Evolutionary conservation across 2,329 filamentous ascomycete species (phyloP), one percentile per base, ranked within the genome.

Genomic region (Claviceps sp.): DNA sequence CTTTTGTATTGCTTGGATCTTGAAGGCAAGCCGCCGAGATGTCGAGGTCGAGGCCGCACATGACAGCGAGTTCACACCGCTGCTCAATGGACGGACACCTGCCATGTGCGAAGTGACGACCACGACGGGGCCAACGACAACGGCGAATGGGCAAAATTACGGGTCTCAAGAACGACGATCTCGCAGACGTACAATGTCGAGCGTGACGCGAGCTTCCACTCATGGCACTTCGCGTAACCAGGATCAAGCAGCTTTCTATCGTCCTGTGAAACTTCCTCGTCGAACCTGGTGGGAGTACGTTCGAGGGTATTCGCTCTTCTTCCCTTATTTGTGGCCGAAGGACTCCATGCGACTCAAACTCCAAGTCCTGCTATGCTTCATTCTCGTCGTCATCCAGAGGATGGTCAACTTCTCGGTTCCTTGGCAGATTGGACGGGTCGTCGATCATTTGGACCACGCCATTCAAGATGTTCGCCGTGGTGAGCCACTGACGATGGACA

Each of bases 201-300:
- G 66, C 45, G 70, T 72, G 51, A 67, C 69, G 43, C 67, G 62
- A 53, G 50, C 60, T 4, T 52, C 57, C 58, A 68, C 52, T 59
- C 65, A 46, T 54, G 52, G 54, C 38, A 57, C 50, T 54, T 54
- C 59, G n/a, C 61, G 60, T 40, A 72, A 72, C 55, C 84, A 88
- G 53, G 78, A 81, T 50, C 79, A 81, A 24, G 82, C 85, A 9
- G 88, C 86, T 5, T 97, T 95, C 74, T 94, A 94, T 66, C 85
- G 91, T 59, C 90, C 90, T 2, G 85, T 85, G 40, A 91, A 88
- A 57, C 79, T 88, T 8, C 90, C 88, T 2, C 86, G 86, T 59
- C 88, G 86, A 59, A 93, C 84, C 50, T 98, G 93, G 93, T 95
- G 86, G 82, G 90, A 97, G 64, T 98, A 98, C 66, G 73, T 96